phyloP scores from a whole-genome alignment of 2,329 filamentous ascomycete species.

The Ceratocystis destructans region DNA sequence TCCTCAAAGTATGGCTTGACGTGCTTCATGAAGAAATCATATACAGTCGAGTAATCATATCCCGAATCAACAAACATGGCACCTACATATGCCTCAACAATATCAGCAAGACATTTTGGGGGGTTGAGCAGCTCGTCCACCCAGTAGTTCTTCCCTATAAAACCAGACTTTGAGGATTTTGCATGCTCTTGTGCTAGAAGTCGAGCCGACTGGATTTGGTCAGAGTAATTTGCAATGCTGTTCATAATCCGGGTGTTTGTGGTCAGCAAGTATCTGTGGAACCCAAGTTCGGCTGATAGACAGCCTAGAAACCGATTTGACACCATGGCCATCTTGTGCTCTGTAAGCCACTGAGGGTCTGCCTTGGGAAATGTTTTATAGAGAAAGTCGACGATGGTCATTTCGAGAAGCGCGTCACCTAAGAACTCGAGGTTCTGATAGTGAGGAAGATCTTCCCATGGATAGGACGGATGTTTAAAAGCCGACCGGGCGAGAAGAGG shows the following conservation, averaged over 20 bases:
- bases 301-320: slow-evolving; percentile 88
- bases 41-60: slow-evolving; percentile 62
- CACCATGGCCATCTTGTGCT: slow-evolving; percentile 99
- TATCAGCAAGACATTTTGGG: slow-evolving; percentile 67
- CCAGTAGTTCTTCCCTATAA: slow-evolving; percentile 55
- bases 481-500: slow-evolving; percentile 68
- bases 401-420: slow-evolving; percentile 77
- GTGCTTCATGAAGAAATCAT: slow-evolving; percentile 61
- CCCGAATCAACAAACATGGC: slow-evolving; percentile 81
- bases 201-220: slow-evolving; percentile 26
- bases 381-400: slow-evolving; percentile 70
- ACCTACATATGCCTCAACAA: slow-evolving; percentile 78
- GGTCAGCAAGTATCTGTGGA: slow-evolving; percentile 58
- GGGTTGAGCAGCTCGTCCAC: slow-evolving; percentile 41
- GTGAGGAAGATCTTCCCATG: slow-evolving; percentile 60
- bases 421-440: slow-evolving; percentile 90
- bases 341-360: slow-evolving; percentile 92
- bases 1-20: slow-evolving; percentile 69
- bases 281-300: slow-evolving; percentile 61
- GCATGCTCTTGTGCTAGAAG: slow-evolving; percentile 26
- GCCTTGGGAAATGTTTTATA: slow-evolving; percentile 63
- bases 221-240: slow-evolving; percentile 12
- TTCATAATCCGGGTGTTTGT: slow-evolving; percentile 31
- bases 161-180: slow-evolving; percentile 26
- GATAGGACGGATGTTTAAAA: slow-evolving; percentile 77